These are phyloP conservation scores for Emmonsiellopsis sp. DNA, from an alignment of 2,329 filamentous ascomycete species.

Conservation along the genomic window DNA sequence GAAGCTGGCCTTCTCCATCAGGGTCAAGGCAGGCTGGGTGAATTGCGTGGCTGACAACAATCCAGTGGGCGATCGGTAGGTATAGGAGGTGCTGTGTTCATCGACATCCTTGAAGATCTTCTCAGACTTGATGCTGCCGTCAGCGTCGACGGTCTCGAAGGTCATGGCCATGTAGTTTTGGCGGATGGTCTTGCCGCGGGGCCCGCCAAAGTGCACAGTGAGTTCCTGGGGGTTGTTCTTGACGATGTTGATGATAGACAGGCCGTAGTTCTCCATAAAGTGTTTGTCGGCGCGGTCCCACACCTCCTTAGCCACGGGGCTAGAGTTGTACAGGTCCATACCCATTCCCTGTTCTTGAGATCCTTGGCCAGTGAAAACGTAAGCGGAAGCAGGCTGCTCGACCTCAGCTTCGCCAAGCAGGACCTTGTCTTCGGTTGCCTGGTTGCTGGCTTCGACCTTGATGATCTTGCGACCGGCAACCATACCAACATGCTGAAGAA, in stretches of 20 bases:
- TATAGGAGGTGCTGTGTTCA: slow-evolving; percentile 90
- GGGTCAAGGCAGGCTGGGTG: slow-evolving; percentile 89
- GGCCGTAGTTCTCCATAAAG: slow-evolving; percentile 97
- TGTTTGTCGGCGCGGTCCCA: slow-evolving; percentile 98
- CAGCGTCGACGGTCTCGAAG: slow-evolving; percentile 90
- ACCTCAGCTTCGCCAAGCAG: slow-evolving; percentile 92
- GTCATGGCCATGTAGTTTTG: slow-evolving; percentile 99
- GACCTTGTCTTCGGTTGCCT: slow-evolving; percentile 93
- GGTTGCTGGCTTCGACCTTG: slow-evolving; percentile 94
- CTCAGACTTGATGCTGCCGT: slow-evolving; percentile 92
- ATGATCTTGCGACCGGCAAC: slow-evolving; percentile 97
- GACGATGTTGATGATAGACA: slow-evolving; percentile 97
- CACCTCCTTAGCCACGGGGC: slow-evolving; percentile 87
- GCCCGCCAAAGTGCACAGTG: slow-evolving; percentile 95
- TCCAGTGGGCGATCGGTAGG: slow-evolving; percentile 89
- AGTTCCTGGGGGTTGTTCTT: slow-evolving; percentile 99
- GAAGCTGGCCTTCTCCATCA: slow-evolving; percentile 99
- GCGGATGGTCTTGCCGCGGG: slow-evolving; percentile 91
- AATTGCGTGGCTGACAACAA: slow-evolving; percentile 96
- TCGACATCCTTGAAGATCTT: slow-evolving; percentile 98
- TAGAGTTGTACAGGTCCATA: slow-evolving; percentile 95
- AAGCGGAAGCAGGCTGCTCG: slow-evolving; percentile 91
- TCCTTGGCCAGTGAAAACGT: slow-evolving; percentile 96
- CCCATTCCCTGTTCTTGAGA: slow-evolving; percentile 99
- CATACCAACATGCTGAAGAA: slow-evolving; percentile 95